These are phyloP conservation scores for Cocos nucifera DNA, from an alignment of 176 grass and related monocot species.

Conservation along the genomic window DNA sequence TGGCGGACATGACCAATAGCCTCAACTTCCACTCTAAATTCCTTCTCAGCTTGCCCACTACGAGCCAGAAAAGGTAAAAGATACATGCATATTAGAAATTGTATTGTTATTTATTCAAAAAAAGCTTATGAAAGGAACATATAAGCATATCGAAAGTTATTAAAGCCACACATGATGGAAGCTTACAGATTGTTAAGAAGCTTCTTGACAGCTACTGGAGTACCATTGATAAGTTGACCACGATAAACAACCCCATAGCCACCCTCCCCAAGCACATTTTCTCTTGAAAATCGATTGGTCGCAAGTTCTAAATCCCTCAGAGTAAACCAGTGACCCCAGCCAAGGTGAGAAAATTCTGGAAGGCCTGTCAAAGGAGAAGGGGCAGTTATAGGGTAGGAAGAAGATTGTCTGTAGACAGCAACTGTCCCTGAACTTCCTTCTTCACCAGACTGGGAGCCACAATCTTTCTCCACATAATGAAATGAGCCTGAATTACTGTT, in stretches of 20 bases:
- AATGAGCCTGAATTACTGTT: conserved; percentile 88
- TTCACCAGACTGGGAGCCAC: conserved; percentile 52
- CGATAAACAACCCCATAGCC: conserved; percentile 79
- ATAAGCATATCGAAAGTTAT: background rate
- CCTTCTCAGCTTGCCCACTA: conserved; percentile 83
- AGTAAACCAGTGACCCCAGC: conserved; percentile 87
- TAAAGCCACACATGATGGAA: background rate
- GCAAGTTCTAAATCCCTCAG: conserved; percentile 62
- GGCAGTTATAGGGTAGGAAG: conserved; percentile 39
- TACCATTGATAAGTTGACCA: conserved; percentile 56
- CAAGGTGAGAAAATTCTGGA: conserved; percentile 70
- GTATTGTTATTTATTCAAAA: too few species aligned
- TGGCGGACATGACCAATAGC: conserved; percentile 90
- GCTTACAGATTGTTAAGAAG: conserved; percentile 69
- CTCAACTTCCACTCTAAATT: conserved; percentile 90
- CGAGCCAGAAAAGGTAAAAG: conserved; percentile 18
- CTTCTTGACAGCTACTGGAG: conserved; percentile 70
- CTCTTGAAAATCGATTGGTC: conserved; percentile 70
- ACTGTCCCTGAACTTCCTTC: conserved; percentile 51
- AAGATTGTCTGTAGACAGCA: conserved; percentile 33
- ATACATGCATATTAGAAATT: background rate
- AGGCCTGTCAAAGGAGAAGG: conserved; percentile 79
- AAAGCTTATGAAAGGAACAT: too few species aligned
- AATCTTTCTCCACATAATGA: conserved; percentile 65
- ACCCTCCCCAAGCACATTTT: conserved; percentile 71